Evolutionary conservation across 441 rosid species (phyloP).

Genomic region (Populus hybrid): DNA sequence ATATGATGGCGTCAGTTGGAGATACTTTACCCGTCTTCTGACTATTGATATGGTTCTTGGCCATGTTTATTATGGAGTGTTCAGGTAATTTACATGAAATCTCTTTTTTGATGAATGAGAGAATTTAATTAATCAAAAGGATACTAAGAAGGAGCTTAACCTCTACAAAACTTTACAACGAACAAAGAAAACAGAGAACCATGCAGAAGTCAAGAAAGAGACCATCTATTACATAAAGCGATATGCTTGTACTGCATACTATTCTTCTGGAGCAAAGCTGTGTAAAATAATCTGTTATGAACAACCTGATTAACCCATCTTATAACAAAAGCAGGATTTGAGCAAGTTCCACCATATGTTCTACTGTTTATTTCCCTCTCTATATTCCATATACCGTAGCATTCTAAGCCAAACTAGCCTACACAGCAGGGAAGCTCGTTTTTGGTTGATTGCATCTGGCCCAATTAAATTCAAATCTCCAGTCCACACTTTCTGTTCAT

Average conservation of each 20-base stretch:
- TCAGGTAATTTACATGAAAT: slow-evolving; percentile 25
- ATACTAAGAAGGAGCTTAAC: neutral
- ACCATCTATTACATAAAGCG: neutral
- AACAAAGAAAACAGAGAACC: neutral
- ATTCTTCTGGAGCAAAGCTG: neutral
- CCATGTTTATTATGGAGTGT: slow-evolving; percentile 16
- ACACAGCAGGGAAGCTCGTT: no score
- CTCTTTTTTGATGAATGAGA: neutral
- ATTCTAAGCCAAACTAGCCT: no score
- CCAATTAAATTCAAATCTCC: no score
- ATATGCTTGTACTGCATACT: neutral
- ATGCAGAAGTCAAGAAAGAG: neutral
- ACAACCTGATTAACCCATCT: neutral
- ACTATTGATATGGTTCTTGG: slow-evolving; percentile 8
- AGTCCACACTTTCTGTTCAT: no score
- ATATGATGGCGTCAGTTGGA: slow-evolving; percentile 28
- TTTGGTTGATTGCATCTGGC: no score
- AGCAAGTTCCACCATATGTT: neutral
- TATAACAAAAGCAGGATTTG: neutral
- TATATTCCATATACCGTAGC: neutral
- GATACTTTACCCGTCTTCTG: neutral
- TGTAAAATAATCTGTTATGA: neutral
- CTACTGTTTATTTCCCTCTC: neutral
- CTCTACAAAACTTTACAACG: neutral
- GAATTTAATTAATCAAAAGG: neutral